Base-by-base conservation (phyloP, 139 green algal genomes). In the Astrephomene gubernaculifera region DNA sequence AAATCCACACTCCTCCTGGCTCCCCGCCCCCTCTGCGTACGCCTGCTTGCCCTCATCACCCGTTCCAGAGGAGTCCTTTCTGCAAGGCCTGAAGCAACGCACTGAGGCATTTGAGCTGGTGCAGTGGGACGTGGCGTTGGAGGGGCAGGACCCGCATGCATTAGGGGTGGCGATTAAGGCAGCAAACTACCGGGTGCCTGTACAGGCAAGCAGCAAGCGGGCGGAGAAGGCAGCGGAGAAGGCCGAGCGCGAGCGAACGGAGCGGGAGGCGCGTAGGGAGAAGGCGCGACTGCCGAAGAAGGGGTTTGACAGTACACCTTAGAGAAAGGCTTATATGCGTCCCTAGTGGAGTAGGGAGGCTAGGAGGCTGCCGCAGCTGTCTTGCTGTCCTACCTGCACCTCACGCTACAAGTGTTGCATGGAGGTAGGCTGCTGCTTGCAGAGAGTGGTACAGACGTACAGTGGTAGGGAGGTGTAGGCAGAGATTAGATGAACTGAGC, bases 111-210 rank as follows among this genome's bases (percentile, higher is more conserved):
- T 89, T 54, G 90, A 92, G 54, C 90, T 89, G 78, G 78, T 85
- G 21, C 71, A 93, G 78, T 90, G 69, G 83, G 92, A 95, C 63
- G 45, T 88, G 7, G 90, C 87, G 33, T 67, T 92, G 49, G 53
- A 86, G 7, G 87, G 79, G 29, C 68, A 82, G 36, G 91, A 95
- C 79, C 90, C 90, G 10, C 92, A 95, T 69, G 88, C 88, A 0
- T 88, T 94, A 31, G 92, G 92, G 0, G 82, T 95, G 27, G 92
- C 89, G 22, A 52, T 95, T 35, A 95, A 91, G 76, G 27, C 60
- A 0, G 14, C 74, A 21, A 45, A 22, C 31, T 85, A 54, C 45
- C 45, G 9, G 31, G 54, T 35, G 25, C 54, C 53, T 33, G 25
- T 52, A 44, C n/a, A n/a, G n/a, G n/a, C n/a, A n/a, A 7, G 21